Percentiles rank a stretch among this genome's conserved stretches.
These are phyloP conservation scores for Exidia glandulosa DNA, from an alignment of 768 basidiomycete species.

Conservation along the genomic window DNA sequence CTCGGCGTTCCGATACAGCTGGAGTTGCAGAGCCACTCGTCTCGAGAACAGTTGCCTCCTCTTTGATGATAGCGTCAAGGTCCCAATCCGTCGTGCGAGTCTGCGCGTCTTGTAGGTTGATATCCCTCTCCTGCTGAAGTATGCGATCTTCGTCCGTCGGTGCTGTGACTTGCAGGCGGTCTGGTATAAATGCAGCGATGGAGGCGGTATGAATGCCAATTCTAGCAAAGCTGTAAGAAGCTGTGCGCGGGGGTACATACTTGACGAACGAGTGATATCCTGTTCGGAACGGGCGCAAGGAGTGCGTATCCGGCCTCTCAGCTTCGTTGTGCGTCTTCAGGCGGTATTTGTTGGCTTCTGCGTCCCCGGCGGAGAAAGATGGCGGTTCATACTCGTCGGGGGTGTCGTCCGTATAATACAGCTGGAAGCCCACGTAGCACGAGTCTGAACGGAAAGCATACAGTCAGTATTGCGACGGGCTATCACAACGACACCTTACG, in stretches of 20 bases:
- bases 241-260: neutral
- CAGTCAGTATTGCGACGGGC: too few species aligned
- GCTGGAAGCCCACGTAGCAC: slow-evolving; percentile 80
- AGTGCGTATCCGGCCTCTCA: slow-evolving; percentile 66
- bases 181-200: slow-evolving; percentile 62
- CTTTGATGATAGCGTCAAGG: neutral
- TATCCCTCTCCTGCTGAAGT: slow-evolving; percentile 12
- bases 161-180: slow-evolving; percentile 47
- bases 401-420: slow-evolving; percentile 71
- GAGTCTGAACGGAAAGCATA: slow-evolving; percentile 56
- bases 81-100: neutral
- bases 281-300: slow-evolving; percentile 54
- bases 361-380: slow-evolving; percentile 61
- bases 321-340: slow-evolving; percentile 66
- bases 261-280: slow-evolving; percentile 57
- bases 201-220: slow-evolving; percentile 65
- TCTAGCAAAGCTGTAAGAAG: slow-evolving; percentile 23
- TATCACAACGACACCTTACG: slow-evolving; percentile 31
- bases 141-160: slow-evolving; percentile 41
- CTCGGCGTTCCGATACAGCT: neutral
- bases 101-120: neutral
- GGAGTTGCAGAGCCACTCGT: slow-evolving; percentile 1
- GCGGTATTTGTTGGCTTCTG: slow-evolving; percentile 63
- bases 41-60: slow-evolving; percentile 9
- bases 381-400: slow-evolving; percentile 81